Conservation (phyloP, 352 stramenopile species). For the Phytophthora citricola region DNA sequence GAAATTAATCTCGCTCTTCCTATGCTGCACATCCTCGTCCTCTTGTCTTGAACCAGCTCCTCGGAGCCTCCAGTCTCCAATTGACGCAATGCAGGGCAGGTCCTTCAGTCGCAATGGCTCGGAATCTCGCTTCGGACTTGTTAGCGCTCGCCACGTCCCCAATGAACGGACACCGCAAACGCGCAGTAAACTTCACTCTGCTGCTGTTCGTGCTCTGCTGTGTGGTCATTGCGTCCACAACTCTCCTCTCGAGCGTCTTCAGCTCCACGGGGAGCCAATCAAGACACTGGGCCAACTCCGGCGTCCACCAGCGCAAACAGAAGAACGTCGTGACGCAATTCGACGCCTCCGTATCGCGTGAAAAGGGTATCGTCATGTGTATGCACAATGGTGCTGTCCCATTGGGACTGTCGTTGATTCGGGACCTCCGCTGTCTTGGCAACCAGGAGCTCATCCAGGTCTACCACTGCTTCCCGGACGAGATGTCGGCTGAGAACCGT, state of each 20-base stretch:
- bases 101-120: constrained; percentile 5
- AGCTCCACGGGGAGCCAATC: constrained; percentile 2
- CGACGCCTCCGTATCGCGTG: constrained; percentile 19
- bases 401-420: constrained; percentile 43
- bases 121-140: background rate
- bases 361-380: constrained; percentile 43
- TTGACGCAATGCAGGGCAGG: constrained; percentile 10
- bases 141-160: background rate
- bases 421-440: constrained; percentile 34
- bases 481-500: constrained; percentile 35
- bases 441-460: constrained; percentile 50
- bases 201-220: constrained; percentile 19
- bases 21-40: background rate
- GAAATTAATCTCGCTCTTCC: background rate
- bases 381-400: constrained; percentile 37
- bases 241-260: constrained; percentile 21
- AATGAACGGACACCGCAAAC: constrained; percentile 2
- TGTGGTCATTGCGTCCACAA: constrained; percentile 14
- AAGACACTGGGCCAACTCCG: constrained; percentile 15
- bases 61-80: background rate
- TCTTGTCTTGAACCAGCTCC: constrained; percentile 1
- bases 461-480: constrained; percentile 42
- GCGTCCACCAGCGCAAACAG: constrained; percentile 23
- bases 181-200: background rate
- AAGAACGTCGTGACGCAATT: constrained; percentile 19